Evolutionary conservation across 192 early-diverging fungal genomes (phyloP).

Genomic region (Linnemannia elongata): DNA sequence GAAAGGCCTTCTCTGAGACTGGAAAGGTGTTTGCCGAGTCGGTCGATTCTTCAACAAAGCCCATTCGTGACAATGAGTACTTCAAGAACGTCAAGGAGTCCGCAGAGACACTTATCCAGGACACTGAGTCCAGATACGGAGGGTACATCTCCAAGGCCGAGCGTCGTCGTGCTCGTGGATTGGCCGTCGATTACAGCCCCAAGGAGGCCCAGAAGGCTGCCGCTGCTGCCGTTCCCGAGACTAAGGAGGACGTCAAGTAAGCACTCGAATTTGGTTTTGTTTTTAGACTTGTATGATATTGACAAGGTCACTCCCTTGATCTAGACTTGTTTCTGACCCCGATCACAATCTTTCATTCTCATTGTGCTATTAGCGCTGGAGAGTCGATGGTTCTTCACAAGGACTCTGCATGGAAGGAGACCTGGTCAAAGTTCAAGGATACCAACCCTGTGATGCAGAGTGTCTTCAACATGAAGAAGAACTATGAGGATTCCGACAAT

Average conservation of each 20-base stretch:
- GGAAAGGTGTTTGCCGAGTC: slow-evolving; percentile 74
- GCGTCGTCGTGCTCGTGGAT: slow-evolving; percentile 67
- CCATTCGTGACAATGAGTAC: slow-evolving; percentile 75
- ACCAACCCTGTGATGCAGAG: slow-evolving; percentile 86
- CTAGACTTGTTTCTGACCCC: neutral
- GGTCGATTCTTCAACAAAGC: slow-evolving; percentile 74
- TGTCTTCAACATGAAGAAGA: slow-evolving; percentile 81
- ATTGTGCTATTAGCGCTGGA: slow-evolving; percentile 67
- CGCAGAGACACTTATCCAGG: slow-evolving; percentile 78
- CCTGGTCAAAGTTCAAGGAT: slow-evolving; percentile 94
- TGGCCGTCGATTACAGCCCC: slow-evolving; percentile 42
- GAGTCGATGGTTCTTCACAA: slow-evolving; percentile 87
- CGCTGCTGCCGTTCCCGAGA: slow-evolving; percentile 54
- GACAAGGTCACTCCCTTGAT: neutral
- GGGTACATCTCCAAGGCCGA: slow-evolving; percentile 84
- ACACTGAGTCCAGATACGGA: slow-evolving; percentile 77
- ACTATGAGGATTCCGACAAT: slow-evolving; percentile 93
- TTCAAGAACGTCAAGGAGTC: slow-evolving; percentile 74
- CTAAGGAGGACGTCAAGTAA: slow-evolving; percentile 47
- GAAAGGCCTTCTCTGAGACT: slow-evolving; percentile 69
- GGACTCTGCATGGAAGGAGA: slow-evolving; percentile 88
- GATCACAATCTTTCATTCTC: neutral
- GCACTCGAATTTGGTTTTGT: neutral
- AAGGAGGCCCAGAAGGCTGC: slow-evolving; percentile 53
- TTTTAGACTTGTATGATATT: no score